These are phyloP conservation scores for Verticillium nonalfalfae DNA, from an alignment of 2,329 filamentous ascomycete genomes.

Conservation along the genomic window DNA sequence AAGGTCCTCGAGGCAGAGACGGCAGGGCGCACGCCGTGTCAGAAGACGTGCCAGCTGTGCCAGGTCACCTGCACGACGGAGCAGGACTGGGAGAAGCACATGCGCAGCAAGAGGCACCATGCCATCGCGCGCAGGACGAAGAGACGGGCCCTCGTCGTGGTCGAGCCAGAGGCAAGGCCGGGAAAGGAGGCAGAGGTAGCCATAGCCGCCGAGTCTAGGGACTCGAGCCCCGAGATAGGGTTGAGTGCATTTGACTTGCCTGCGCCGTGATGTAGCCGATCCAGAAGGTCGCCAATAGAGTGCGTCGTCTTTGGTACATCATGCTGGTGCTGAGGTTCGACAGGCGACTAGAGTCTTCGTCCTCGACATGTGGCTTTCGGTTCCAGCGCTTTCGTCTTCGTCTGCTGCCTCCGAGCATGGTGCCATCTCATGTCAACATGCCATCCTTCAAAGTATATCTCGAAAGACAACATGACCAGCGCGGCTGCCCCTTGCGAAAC, in stretches of 20 bases:
- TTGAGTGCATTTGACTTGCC: neutral
- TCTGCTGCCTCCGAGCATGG: too few relatives aligned
- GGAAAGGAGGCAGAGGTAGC: neutral
- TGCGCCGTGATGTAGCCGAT: neutral
- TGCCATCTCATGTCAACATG: too few relatives aligned
- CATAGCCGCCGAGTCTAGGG: neutral
- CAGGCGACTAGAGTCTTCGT: too few relatives aligned
- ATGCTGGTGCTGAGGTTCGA: too few relatives aligned
- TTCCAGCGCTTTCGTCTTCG: too few relatives aligned
- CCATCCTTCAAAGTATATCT: too few relatives aligned
- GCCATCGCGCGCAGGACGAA: conserved; percentile 26
- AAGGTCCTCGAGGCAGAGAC: conserved; percentile 48
- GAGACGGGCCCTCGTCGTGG: conserved; percentile 26
- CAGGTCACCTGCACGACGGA: conserved; percentile 55
- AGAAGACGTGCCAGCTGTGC: conserved; percentile 68
- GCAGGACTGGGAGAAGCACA: conserved; percentile 34
- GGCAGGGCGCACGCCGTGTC: conserved; percentile 47
- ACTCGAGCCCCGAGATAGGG: neutral
- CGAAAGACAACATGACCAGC: too few relatives aligned
- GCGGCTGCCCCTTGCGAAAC: too few relatives aligned
- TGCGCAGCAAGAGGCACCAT: conserved; percentile 28
- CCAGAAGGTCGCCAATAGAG: too few relatives aligned
- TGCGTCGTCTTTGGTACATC: neutral
- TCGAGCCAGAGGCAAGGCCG: conserved; percentile 3
- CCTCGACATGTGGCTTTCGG: too few relatives aligned